These are phyloP conservation scores for Talaromyces sp. DNA, from an alignment of 2,329 filamentous ascomycete genomes.

Conservation along the genomic window DNA sequence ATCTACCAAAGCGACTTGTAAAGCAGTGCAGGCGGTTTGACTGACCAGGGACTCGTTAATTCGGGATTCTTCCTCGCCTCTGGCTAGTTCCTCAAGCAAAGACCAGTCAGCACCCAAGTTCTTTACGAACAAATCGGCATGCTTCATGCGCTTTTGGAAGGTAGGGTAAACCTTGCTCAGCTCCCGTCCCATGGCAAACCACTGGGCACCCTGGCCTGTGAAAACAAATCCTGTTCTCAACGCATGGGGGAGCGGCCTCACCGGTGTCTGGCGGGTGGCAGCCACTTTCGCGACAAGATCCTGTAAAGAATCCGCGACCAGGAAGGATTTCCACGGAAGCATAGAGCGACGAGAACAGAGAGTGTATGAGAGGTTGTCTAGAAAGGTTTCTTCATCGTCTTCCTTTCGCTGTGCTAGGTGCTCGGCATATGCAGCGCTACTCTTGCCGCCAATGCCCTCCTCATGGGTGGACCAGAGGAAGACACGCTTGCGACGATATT, in stretches of 20 bases:
- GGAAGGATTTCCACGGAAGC: slow-evolving; percentile 2
- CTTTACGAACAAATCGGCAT: slow-evolving; percentile 17
- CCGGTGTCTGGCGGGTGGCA: slow-evolving; percentile 1
- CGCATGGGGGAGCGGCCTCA: background rate
- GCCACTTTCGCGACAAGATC: slow-evolving; percentile 11
- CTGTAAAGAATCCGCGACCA: slow-evolving; percentile 13
- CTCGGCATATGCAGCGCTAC: slow-evolving; percentile 8
- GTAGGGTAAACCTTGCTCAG: slow-evolving; percentile 12
- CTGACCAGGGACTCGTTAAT: slow-evolving; percentile 21
- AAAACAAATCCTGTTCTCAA: slow-evolving; percentile 5
- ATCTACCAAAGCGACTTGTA: slow-evolving; percentile 28
- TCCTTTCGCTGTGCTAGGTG: slow-evolving; percentile 12
- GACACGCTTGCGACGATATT: slow-evolving; percentile 1
- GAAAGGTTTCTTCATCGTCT: slow-evolving; percentile 7
- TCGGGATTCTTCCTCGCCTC: slow-evolving; percentile 11
- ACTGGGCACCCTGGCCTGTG: slow-evolving; percentile 13
- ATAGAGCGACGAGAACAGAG: slow-evolving; percentile 14
- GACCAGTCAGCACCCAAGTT: slow-evolving; percentile 20
- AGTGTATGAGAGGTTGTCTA: slow-evolving; percentile 21
- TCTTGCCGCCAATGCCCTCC: background rate
- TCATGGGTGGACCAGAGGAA: slow-evolving; percentile 2
- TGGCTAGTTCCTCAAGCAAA: slow-evolving; percentile 20
- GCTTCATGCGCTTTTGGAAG: slow-evolving; percentile 14
- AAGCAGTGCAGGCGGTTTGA: slow-evolving; percentile 23
- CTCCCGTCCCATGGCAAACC: slow-evolving; percentile 13